These are phyloP conservation scores for Zoysia japonica DNA, from an alignment of 176 grass and related monocot species.

Conservation along the genomic window DNA sequence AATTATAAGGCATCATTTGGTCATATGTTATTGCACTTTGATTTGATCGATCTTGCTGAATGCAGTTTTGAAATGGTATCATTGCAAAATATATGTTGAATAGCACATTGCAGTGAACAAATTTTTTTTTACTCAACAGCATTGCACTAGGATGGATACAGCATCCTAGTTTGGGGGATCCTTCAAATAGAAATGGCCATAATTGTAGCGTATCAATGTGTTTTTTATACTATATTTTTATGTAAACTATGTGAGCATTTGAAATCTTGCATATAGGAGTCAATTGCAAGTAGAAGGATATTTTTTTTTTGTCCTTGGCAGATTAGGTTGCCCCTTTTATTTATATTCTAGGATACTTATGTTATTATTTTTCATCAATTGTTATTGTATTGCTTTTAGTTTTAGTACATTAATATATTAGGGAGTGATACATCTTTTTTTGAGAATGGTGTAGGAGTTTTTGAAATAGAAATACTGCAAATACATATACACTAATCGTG, in stretches of 20 bases:
- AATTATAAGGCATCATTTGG: conserved; percentile 21
- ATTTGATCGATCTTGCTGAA: not conserved
- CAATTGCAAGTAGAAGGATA: not conserved
- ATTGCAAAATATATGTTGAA: conserved; percentile 5
- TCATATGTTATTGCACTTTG: not conserved
- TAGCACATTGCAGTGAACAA: conserved; percentile 7
- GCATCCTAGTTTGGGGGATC: not conserved
- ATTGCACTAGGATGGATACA: not conserved
- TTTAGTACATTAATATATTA: not conserved
- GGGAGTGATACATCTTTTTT: not conserved
- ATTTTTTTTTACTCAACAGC: not conserved
- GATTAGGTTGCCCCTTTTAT: not conserved
- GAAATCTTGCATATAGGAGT: not conserved
- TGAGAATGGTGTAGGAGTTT: not conserved
- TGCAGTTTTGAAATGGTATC: not conserved
- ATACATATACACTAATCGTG: not conserved
- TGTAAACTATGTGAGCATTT: conserved; percentile 20
- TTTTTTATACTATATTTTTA: not conserved
- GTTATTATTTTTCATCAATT: conserved; percentile 1
- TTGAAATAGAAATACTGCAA: not conserved
- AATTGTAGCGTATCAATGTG: not conserved
- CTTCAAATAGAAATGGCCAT: not conserved
- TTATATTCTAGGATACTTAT: not conserved
- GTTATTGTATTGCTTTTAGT: not conserved
- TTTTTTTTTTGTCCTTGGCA: not conserved